Evolutionary conservation across 352 stramenopile species (phyloP), one percentile per base, ranked within the genome.

Genomic region (Globisporangium megalacanthum): DNA sequence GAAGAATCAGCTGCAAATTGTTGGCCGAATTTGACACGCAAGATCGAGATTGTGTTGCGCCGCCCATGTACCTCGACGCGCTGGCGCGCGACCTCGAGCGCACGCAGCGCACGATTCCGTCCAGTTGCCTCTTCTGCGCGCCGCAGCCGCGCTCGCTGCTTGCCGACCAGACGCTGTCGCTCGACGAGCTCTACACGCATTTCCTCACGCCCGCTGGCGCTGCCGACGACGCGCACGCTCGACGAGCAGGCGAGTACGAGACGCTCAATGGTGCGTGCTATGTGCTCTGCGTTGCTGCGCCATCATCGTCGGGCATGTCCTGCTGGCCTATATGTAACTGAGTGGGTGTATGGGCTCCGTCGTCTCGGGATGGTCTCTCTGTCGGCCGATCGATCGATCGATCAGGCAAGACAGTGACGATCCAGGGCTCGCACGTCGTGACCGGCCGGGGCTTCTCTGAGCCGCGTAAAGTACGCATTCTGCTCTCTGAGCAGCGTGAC

Each of bases 401-500:
- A 47, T 39, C 55, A 88, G 78, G 77, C 49, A 83, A 82, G 62
- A 57, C 65, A 6, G 76, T 88, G 19, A 46, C 65, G 5, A 70
- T 92, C 52, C 42, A 75, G 36, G 83, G 79, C 48, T 83, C 76
- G 13, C 72, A 88, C 49, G 64, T 92, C 14, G 59, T 75, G 42
- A 86, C 79, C 5, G 56, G 65, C 0, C 60, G 56, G 5, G 79
- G 83, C 10, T 90, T 90, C 65, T 53, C 50, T 1, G 78, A 81
- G 25, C 55, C 56, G 19, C 66, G 83, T 45, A 77, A 84, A 57
- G 78, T 92, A 22, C 71, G 83, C 25, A 88, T 92, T 49, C 56
- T 92, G 49, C 64, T 92, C 58, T 88, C 80, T 0, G 80, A 90
- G 57, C 67, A 74, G 51, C 73, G 67, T 17, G 73, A 81, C 52